phyloP scores from a whole-genome alignment of 106 monocot species.

The Iris macrosiphon region DNA sequence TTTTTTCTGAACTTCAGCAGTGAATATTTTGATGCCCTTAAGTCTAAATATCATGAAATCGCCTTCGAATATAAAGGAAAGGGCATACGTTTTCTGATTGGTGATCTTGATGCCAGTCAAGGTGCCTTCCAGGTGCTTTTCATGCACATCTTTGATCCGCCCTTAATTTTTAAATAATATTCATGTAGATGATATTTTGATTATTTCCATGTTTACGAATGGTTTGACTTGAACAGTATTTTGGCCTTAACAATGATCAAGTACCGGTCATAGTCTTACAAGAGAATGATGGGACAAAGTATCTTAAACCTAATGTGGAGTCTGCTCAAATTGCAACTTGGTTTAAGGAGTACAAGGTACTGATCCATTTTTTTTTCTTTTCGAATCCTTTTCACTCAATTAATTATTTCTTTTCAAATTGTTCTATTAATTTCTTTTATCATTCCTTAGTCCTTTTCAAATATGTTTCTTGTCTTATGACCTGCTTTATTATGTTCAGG shows the following conservation, averaged over 20 bases:
- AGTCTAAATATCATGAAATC: conserved; percentile 44
- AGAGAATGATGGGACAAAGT: conserved; percentile 56
- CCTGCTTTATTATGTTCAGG: conserved; percentile 31
- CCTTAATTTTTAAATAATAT: neutral
- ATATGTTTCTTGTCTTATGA: neutral
- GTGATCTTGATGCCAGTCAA: conserved; percentile 53
- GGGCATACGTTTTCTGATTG: conserved; percentile 62
- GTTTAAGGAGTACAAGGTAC: conserved; percentile 63
- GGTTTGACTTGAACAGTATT: conserved; percentile 55
- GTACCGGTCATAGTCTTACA: conserved; percentile 68
- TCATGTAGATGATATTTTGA: neutral
- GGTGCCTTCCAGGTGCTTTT: conserved; percentile 64
- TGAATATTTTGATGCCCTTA: conserved; percentile 41
- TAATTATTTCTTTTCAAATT: too few species aligned
- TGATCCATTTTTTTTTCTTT: neutral
- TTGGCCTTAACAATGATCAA: conserved; percentile 66
- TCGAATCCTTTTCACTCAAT: neutral
- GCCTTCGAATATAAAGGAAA: conserved; percentile 45
- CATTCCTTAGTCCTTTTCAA: neutral
- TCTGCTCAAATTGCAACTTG: conserved; percentile 59
- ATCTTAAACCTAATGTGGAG: conserved; percentile 57
- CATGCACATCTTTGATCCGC: neutral
- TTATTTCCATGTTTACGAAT: conserved; percentile 7
- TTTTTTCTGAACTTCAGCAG: conserved; percentile 55
- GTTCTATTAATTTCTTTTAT: too few species aligned